These are phyloP conservation scores for Haplosporangium gracile DNA, from an alignment of 192 early-diverging fungal genomes.

Conservation along the genomic window DNA sequence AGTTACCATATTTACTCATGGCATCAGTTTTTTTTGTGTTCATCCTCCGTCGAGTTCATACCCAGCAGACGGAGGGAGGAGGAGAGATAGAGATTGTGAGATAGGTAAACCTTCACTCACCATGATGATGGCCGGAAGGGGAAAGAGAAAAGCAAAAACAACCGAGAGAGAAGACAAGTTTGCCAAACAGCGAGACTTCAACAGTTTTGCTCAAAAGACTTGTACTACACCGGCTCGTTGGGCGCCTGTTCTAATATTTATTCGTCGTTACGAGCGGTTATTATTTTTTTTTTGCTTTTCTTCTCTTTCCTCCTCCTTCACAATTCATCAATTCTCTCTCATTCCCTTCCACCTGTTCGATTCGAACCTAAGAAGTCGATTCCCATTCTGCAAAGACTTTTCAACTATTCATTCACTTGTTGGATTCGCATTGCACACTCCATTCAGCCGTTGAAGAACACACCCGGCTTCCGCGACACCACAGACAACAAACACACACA, in stretches of 20 bases:
- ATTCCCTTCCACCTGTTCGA: not conserved
- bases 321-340: not conserved
- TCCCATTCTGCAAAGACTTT: not conserved
- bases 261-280: not conserved
- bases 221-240: not conserved
- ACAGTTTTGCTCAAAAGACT: not conserved
- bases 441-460: not conserved
- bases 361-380: not conserved
- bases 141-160: too few relatives aligned
- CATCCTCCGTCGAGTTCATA: constrained; percentile 1
- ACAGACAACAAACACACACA: not conserved
- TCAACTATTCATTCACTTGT: not conserved
- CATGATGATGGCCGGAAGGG: too few relatives aligned
- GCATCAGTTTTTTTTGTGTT: not conserved
- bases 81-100: not conserved
- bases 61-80: not conserved
- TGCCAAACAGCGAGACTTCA: not conserved
- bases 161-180: not conserved
- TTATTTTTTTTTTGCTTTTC: not conserved
- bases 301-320: constrained; percentile 4
- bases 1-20: not conserved
- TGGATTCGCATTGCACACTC: not conserved
- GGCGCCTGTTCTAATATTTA: not conserved
- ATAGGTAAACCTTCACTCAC: not conserved
- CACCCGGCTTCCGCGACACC: not conserved